Evolutionary conservation across 352 stramenopile species (phyloP).

Genomic region (Globisporangium paddicum): DNA sequence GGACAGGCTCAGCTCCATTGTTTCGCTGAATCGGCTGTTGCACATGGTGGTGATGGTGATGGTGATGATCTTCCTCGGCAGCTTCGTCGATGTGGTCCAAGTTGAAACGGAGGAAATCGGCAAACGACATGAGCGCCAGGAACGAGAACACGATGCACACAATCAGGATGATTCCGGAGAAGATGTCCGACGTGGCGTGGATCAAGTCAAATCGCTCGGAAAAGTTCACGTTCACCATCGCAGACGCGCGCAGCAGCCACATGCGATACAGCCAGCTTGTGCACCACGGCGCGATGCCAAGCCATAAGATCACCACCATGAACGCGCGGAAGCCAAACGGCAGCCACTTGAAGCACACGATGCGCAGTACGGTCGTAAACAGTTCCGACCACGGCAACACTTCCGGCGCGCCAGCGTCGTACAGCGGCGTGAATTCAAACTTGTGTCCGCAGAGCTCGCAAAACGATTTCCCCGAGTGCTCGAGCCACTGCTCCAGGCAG

Average conservation of each 20-base stretch:
- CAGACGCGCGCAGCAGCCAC: conserved; percentile 86
- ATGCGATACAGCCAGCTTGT: conserved; percentile 94
- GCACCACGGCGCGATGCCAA: conserved; percentile 84
- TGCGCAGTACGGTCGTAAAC: conserved; percentile 70
- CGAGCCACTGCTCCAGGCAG: conserved; percentile 93
- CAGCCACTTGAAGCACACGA: conserved; percentile 85
- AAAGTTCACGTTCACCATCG: conserved; percentile 86
- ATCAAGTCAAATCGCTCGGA: conserved; percentile 63
- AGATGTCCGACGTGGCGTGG: conserved; percentile 82
- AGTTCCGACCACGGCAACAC: conserved; percentile 88
- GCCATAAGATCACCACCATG: conserved; percentile 84
- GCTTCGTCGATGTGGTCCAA: conserved; percentile 82
- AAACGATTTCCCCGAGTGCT: conserved; percentile 88
- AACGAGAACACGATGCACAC: conserved; percentile 93
- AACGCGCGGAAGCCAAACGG: conserved; percentile 72
- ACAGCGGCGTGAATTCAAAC: conserved; percentile 92
- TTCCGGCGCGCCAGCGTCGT: conserved; percentile 82
- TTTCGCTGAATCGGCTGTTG: conserved; percentile 10
- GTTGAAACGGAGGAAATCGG: conserved; percentile 91
- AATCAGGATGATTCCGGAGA: conserved; percentile 87
- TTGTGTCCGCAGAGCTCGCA: conserved; percentile 92
- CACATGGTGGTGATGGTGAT: conserved; percentile 17
- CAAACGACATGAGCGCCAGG: conserved; percentile 93
- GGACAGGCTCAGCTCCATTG: neutral
- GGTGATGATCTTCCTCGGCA: conserved; percentile 31